These are phyloP conservation scores for Physaria fendleri DNA, from an alignment of 345 rosid genomes.

Conservation along the genomic window DNA sequence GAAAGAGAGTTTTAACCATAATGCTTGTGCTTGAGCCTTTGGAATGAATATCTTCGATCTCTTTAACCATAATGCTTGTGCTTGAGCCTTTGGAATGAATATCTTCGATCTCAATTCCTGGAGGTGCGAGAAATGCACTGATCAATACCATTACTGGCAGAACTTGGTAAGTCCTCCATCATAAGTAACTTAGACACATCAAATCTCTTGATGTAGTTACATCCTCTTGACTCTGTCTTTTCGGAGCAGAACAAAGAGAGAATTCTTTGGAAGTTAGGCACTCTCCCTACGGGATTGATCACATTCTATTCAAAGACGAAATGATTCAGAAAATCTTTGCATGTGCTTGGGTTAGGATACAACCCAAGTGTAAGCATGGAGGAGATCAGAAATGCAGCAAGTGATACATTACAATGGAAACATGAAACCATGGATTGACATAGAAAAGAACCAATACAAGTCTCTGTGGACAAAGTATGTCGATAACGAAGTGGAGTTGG, in stretches of 20 bases:
- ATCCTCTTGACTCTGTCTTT: neutral
- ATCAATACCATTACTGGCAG: constrained; percentile 61
- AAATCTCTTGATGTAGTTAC: neutral
- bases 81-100: constrained; percentile 95
- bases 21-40: constrained; percentile 89
- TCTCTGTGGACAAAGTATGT: constrained; percentile 84
- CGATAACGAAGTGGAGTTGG: constrained; percentile 69
- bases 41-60: constrained; percentile 94
- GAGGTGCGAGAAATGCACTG: constrained; percentile 59
- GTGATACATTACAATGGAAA: constrained; percentile 91
- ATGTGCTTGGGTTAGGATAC: constrained; percentile 87
- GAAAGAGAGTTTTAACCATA: constrained; percentile 62
- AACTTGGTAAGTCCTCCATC: constrained; percentile 44
- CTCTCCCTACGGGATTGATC: constrained; percentile 80
- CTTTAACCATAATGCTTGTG: constrained; percentile 75
- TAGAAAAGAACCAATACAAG: constrained; percentile 85
- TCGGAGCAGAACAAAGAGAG: constrained; percentile 56
- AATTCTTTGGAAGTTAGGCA: constrained; percentile 60
- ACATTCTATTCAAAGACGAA: constrained; percentile 80
- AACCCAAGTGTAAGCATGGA: constrained; percentile 85
- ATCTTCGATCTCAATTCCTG: constrained; percentile 87
- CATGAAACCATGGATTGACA: constrained; percentile 98
- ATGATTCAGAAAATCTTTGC: constrained; percentile 87
- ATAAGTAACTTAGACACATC: neutral
- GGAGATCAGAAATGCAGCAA: constrained; percentile 71